A percentile compares a stretch with the other conserved stretches of the same genome.
These are phyloP conservation scores for Candida pseudofarinosa DNA, from an alignment of 805 yeast genomes.

Conservation along the genomic window DNA sequence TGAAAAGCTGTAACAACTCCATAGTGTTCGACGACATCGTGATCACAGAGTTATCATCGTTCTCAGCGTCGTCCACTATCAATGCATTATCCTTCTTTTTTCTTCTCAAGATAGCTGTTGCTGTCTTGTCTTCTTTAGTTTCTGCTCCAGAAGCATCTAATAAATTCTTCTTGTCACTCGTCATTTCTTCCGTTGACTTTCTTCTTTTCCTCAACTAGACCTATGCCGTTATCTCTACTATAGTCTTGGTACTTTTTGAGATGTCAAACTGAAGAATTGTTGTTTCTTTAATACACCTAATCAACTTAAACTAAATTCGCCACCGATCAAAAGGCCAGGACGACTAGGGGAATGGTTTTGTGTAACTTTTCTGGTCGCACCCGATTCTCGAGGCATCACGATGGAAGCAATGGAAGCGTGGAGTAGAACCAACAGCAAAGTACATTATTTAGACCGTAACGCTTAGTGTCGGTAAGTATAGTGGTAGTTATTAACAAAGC, in stretches of 20 bases:
- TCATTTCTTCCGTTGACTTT: conserved; percentile 6
- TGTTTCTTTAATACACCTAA: conserved; percentile 1
- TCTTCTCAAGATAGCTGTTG: conserved; percentile 94
- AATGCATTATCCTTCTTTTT: conserved; percentile 97
- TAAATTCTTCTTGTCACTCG: conserved; percentile 33
- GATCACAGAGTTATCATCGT: conserved; percentile 95
- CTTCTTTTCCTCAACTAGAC: background rate
- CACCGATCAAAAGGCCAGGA: conserved; percentile 3
- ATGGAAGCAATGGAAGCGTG: background rate
- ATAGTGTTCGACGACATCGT: conserved; percentile 92
- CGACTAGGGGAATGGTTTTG: conserved; percentile 3
- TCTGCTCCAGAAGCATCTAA: conserved; percentile 64
- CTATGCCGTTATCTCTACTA: background rate
- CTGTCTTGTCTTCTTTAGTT: conserved; percentile 64
- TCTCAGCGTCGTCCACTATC: conserved; percentile 93
- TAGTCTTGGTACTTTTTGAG: background rate
- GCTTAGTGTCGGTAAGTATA: no score
- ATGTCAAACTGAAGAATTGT: background rate
- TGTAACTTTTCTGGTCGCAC: conserved; percentile 3
- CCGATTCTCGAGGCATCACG: background rate
- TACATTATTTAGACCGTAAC: no score
- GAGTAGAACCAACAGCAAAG: no score
- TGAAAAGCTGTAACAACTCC: conserved; percentile 90
- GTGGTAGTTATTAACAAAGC: no score
- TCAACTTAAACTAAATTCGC: conserved; percentile 2